These are phyloP conservation scores for Verticillium zaregamsianum DNA, from an alignment of 2,329 filamentous ascomycete genomes.

Conservation along the genomic window DNA sequence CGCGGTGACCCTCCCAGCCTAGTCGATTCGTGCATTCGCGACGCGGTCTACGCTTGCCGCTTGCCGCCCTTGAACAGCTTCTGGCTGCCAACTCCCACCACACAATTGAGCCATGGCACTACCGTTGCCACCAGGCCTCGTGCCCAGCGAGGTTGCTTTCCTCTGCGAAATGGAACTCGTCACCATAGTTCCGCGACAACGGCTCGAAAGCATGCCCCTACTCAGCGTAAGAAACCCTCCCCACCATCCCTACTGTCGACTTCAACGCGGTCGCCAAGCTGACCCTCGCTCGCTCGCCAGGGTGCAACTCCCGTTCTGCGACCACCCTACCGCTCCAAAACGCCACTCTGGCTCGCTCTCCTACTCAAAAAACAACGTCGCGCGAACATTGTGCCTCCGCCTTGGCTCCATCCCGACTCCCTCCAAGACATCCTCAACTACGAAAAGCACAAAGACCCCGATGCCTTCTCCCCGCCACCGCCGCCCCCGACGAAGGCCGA, in stretches of 20 bases:
- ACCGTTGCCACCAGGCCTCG: slow-evolving; percentile 53
- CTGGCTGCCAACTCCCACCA: neutral
- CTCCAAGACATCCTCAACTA: slow-evolving; percentile 74
- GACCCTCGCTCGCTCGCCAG: slow-evolving; percentile 38
- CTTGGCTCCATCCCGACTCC: slow-evolving; percentile 78
- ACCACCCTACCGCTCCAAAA: slow-evolving; percentile 72
- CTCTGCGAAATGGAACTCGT: slow-evolving; percentile 97
- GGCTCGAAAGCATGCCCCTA: slow-evolving; percentile 79
- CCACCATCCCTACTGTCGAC: slow-evolving; percentile 11
- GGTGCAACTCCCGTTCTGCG: slow-evolving; percentile 72
- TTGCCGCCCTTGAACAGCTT: neutral
- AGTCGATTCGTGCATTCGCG: too few species aligned
- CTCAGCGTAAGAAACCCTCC: slow-evolving; percentile 65
- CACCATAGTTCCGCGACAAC: slow-evolving; percentile 85
- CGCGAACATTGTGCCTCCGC: slow-evolving; percentile 85
- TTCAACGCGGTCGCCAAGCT: neutral
- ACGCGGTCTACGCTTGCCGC: neutral
- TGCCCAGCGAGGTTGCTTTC: slow-evolving; percentile 86
- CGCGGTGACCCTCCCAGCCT: neutral
- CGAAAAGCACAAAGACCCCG: slow-evolving; percentile 69
- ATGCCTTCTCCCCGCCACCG: slow-evolving; percentile 74
- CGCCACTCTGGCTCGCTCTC: slow-evolving; percentile 93
- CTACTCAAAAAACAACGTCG: slow-evolving; percentile 91
- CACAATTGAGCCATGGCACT: slow-evolving; percentile 36
- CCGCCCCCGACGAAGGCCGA: slow-evolving; percentile 55